phyloP scores from a whole-genome alignment of 768 basidiomycete genomes.

The Royoungia palumana region DNA sequence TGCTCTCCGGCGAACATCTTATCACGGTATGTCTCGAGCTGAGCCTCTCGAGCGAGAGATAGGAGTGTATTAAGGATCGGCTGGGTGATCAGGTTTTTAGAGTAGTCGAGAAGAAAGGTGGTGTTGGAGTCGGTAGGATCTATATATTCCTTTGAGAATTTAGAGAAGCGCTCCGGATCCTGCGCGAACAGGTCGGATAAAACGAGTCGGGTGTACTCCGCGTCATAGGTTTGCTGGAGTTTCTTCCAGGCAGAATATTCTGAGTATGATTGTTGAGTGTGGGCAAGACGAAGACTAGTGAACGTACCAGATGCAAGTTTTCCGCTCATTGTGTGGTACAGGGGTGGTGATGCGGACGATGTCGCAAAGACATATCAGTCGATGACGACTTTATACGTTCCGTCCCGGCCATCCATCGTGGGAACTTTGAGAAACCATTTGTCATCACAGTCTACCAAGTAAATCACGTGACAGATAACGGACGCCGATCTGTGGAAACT shows the following conservation, averaged over 20 bases:
- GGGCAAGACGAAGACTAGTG: background rate
- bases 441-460: background rate
- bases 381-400: slow-evolving; percentile 13
- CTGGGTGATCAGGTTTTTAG: slow-evolving; percentile 92
- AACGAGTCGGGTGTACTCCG: slow-evolving; percentile 67
- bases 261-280: slow-evolving; percentile 30
- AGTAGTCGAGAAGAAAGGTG: slow-evolving; percentile 91
- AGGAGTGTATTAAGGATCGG: slow-evolving; percentile 78
- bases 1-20: slow-evolving; percentile 95
- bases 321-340: slow-evolving; percentile 50
- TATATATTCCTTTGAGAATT: slow-evolving; percentile 76
- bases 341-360: slow-evolving; percentile 4
- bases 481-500: background rate
- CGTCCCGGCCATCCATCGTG: slow-evolving; percentile 16
- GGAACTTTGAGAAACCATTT: slow-evolving; percentile 11
- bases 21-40: slow-evolving; percentile 80
- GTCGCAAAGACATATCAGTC: background rate
- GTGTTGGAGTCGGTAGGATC: slow-evolving; percentile 62
- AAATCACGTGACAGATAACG: no score
- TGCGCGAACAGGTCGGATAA: slow-evolving; percentile 91
- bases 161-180: slow-evolving; percentile 83
- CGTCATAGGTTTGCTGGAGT: slow-evolving; percentile 80
- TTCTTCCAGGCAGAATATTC: slow-evolving; percentile 90
- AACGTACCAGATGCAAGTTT: slow-evolving; percentile 55
- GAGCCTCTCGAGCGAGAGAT: slow-evolving; percentile 78